phyloP scores from a whole-genome alignment of 345 rosid genomes.

The Erodium maritimum region DNA sequence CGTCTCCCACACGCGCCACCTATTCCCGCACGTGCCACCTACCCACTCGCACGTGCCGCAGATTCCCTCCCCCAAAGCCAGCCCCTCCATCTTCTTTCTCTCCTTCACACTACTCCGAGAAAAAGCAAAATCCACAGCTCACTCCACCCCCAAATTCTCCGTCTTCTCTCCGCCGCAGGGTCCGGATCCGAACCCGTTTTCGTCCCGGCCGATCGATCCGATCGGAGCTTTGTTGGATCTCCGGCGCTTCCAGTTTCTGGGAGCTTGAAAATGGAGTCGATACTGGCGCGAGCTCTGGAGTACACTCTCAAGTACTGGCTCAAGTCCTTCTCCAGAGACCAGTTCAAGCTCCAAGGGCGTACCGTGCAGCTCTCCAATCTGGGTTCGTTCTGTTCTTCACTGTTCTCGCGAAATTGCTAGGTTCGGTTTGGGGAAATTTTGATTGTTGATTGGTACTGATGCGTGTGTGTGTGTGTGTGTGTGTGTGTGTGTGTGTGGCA shows the following conservation, averaged over 20 bases:
- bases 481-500: constrained; percentile 13
- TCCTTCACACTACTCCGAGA: background rate
- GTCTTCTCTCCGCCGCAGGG: background rate
- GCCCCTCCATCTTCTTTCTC: constrained; percentile 4
- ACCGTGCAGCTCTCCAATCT: constrained; percentile 81
- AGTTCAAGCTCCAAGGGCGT: constrained; percentile 90
- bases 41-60: constrained; percentile 12
- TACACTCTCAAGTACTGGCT: constrained; percentile 99
- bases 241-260: background rate
- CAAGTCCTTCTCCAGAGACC: constrained; percentile 94
- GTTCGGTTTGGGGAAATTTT: background rate
- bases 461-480: background rate
- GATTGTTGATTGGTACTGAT: background rate
- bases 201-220: background rate
- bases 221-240: background rate
- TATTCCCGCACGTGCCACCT: constrained; percentile 4
- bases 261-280: constrained; percentile 62
- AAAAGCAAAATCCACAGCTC: background rate
- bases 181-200: constrained; percentile 3
- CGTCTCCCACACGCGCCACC: constrained; percentile 5
- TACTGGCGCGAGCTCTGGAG: constrained; percentile 88
- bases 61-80: constrained; percentile 19
- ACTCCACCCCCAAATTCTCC: background rate
- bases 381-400: constrained; percentile 20
- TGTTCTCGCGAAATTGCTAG: constrained; percentile 1